Evolutionary conservation across 176 grass and related monocot genomes (phyloP).

Genomic region (Oryza glaberrima): DNA sequence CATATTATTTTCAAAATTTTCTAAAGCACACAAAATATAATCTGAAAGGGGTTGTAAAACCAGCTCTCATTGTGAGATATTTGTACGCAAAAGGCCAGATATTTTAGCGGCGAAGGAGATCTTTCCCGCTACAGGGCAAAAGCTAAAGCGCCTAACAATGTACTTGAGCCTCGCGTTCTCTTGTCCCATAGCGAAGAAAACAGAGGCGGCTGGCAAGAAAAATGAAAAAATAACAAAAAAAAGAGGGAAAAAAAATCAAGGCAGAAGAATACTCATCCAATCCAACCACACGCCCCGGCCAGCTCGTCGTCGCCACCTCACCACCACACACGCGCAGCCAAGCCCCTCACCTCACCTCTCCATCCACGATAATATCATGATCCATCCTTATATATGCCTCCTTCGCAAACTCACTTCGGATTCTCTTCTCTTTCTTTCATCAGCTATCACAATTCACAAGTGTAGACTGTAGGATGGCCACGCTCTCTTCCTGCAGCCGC

Average conservation of each 20-base stretch:
- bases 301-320: slow-evolving; percentile 40
- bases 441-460: background rate
- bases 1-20: no score
- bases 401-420: background rate
- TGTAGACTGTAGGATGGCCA: slow-evolving; percentile 24
- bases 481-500: slow-evolving; percentile 52
- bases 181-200: slow-evolving; percentile 17
- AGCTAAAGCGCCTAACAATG: background rate
- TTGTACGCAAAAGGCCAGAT: background rate
- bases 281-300: background rate
- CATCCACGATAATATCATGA: slow-evolving; percentile 4
- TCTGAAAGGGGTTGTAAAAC: no score
- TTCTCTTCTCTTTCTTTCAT: background rate
- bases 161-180: background rate
- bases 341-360: background rate
- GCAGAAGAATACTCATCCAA: slow-evolving; percentile 3
- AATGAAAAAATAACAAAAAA: background rate
- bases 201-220: background rate
- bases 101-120: background rate
- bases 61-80: no score
- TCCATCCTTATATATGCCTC: slow-evolving; percentile 34
- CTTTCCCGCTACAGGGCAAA: background rate
- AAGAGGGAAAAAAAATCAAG: background rate
- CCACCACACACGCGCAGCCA: slow-evolving; percentile 36
- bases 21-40: no score